phyloP scores from a whole-genome alignment of 176 grass and related monocot genomes.

The Avena sativa region DNA sequence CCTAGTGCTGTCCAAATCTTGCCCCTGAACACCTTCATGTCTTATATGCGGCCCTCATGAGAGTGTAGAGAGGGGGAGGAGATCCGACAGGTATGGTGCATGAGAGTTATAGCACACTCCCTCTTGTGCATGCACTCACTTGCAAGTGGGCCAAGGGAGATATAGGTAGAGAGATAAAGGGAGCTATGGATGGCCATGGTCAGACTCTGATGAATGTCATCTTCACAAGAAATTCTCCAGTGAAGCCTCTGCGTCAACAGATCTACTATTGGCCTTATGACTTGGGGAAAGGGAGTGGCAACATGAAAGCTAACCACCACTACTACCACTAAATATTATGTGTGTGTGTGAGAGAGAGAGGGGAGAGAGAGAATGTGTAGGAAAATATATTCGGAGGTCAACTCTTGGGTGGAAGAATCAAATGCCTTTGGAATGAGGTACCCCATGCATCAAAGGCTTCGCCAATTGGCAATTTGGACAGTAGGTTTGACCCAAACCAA shows the following conservation, averaged over 20 bases:
- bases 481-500: constrained; percentile 73
- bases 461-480: constrained; percentile 67
- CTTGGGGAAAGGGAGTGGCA: constrained; percentile 49
- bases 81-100: constrained; percentile 35
- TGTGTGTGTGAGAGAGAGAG: background rate
- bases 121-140: constrained; percentile 42
- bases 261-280: constrained; percentile 67
- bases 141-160: constrained; percentile 23
- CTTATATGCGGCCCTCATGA: constrained; percentile 49
- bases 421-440: constrained; percentile 82
- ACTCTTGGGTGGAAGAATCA: constrained; percentile 96
- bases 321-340: constrained; percentile 40
- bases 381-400: constrained; percentile 87
- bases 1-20: constrained; percentile 78
- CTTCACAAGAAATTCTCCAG: constrained; percentile 55
- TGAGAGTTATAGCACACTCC: constrained; percentile 49
- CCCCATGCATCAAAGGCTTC: constrained; percentile 74
- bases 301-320: constrained; percentile 46
- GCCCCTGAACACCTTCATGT: constrained; percentile 83
- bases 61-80: constrained; percentile 28
- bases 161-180: constrained; percentile 9
- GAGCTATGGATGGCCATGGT: constrained; percentile 34
- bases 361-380: background rate
- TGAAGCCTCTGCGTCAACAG: constrained; percentile 51
- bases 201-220: constrained; percentile 46